Base-by-base conservation (phyloP, 495 filamentous ascomycete species). In the Penicillium crystallinum region DNA sequence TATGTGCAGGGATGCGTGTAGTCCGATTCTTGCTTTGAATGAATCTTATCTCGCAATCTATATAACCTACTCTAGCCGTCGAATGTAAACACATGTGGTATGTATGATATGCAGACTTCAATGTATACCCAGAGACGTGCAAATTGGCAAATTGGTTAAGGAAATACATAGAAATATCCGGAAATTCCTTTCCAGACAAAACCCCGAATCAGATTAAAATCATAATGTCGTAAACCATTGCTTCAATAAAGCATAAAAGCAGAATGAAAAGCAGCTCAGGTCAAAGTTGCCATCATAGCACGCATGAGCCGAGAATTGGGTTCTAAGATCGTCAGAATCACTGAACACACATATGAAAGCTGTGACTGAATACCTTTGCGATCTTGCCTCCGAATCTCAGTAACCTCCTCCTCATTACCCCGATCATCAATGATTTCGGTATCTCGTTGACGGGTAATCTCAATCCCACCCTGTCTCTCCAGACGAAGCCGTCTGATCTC, bases 221-320 rank as follows among this genome's bases (percentile, higher is more conserved):
- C 46, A 46, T 52, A 22, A n/a, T 41, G 9, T 54, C 45, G 31
- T 41, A 19, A 44, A 38, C 30, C 48, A 31, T 23, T 22, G 35
- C 35, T 27, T 36, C n/a, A 48, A 34, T 4, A 36, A 59, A 35
- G 11, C 17, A 23, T 29, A 25, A 29, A 38, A 58, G 12, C 17
- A 38, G 15, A 15, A 4, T 29, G 25, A 17, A 34, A 35, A 45
- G 11, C 23, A 48, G 21, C 30, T 63, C 65, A 92, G 34, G 87
- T 90, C 50, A 93, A 67, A 19, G 89, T 91, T 29, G 84, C 83
- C 61, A 91, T 70, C 86, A 90, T 88, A 33, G 84, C 85, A 54
- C 81, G 85, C 59, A 92, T 64, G 36, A 87, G 59, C 38, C 75
- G 77, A 25, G 87, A 81, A 45, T 82, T 78, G 2, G 86, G 78